phyloP scores from a whole-genome alignment of 768 basidiomycete species.

The Amanita brunnescens region DNA sequence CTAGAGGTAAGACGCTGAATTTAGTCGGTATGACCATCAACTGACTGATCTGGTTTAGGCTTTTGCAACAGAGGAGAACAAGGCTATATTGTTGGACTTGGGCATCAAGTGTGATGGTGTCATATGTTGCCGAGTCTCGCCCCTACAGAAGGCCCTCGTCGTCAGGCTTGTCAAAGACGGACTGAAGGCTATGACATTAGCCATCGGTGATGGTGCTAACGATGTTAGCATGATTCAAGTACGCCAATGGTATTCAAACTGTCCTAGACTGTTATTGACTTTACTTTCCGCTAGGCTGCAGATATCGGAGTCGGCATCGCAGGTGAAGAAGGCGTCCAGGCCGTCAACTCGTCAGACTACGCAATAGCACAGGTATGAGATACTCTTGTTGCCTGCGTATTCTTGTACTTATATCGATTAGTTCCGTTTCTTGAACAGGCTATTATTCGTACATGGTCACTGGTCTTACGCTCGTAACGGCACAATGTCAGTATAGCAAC shows the following conservation, averaged over 20 bases:
- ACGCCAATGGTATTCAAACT: no score
- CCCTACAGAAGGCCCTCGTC: conserved; percentile 91
- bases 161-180: conserved; percentile 91
- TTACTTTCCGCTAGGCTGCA: conserved; percentile 53
- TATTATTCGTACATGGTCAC: conserved; percentile 94
- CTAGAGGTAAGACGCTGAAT: no score
- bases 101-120: conserved; percentile 89
- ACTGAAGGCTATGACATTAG: conserved; percentile 84
- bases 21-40: no score
- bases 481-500: conserved; percentile 77
- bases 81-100: conserved; percentile 72
- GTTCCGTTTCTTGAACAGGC: conserved; percentile 90
- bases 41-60: conserved; percentile 34
- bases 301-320: conserved; percentile 94
- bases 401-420: conserved; percentile 11
- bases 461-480: conserved; percentile 98
- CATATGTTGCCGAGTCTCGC: conserved; percentile 96
- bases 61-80: conserved; percentile 65
- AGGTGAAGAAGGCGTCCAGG: conserved; percentile 94
- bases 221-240: conserved; percentile 97
- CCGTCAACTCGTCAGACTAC: conserved; percentile 96
- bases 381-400: not conserved
- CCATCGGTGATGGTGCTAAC: conserved; percentile 97
- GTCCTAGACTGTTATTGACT: not conserved
- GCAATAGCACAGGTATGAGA: conserved; percentile 75